These are phyloP conservation scores for Starmerella bombicola DNA, from an alignment of 805 yeast genomes.

Conservation along the genomic window DNA sequence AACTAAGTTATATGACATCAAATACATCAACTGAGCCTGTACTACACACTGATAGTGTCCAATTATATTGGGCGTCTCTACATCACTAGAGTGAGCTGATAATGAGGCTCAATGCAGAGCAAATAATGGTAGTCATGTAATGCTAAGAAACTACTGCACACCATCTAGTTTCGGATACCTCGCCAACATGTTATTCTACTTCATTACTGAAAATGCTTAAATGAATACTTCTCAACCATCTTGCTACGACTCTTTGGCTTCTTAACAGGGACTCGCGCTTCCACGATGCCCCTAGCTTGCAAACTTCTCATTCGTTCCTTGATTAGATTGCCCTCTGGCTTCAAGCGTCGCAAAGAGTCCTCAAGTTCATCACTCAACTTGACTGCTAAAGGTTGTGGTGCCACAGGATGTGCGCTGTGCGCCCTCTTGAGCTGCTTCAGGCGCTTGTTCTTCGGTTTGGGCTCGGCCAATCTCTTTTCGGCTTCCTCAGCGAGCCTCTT, in stretches of 20 bases:
- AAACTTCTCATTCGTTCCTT: constrained; percentile 69
- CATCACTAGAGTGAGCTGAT: too few species aligned
- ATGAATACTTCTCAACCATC: constrained; percentile 84
- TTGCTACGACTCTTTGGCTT: constrained; percentile 56
- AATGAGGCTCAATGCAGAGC: background rate
- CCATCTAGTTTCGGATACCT: background rate
- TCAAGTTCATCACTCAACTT: constrained; percentile 81
- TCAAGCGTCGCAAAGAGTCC: constrained; percentile 69
- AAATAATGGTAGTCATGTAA: background rate
- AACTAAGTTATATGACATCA: too few species aligned
- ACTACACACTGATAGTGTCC: too few species aligned
- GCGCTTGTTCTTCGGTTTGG: constrained; percentile 12
- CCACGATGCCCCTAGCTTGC: constrained; percentile 78
- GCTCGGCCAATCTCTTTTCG: constrained; percentile 15
- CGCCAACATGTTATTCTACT: background rate
- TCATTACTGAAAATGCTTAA: constrained; percentile 58
- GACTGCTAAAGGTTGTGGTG: constrained; percentile 46
- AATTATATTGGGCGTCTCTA: too few species aligned
- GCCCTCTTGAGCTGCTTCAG: constrained; percentile 28
- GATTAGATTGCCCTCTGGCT: constrained; percentile 80
- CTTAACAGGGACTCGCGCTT: constrained; percentile 57
- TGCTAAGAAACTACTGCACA: too few species aligned
- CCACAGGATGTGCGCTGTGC: constrained; percentile 37
- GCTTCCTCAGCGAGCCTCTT: constrained; percentile 6
- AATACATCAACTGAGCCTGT: too few species aligned